Conservation (phyloP, 192 early-diverging fungal genomes). For the Backusella parvicylindrica region DNA sequence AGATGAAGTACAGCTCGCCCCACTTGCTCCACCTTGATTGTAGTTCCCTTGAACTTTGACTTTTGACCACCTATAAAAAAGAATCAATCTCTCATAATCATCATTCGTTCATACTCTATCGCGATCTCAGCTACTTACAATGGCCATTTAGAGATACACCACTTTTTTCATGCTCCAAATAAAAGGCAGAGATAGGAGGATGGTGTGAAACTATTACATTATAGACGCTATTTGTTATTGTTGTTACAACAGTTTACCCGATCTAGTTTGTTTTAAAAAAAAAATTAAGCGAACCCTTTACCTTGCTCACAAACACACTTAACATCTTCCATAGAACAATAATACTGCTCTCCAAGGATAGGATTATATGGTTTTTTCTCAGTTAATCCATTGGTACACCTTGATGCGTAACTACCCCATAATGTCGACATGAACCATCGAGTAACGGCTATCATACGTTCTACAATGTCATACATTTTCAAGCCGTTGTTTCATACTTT, state of each 20-base stretch:
- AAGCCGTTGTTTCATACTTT: neutral
- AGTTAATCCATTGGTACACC: slow-evolving; percentile 58
- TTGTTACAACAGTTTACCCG: neutral
- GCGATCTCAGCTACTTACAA: neutral
- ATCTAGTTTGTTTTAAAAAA: neutral
- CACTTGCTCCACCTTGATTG: slow-evolving; percentile 63
- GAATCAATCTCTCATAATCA: neutral
- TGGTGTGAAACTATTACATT: slow-evolving; percentile 58
- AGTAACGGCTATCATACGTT: slow-evolving; percentile 66
- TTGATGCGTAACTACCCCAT: slow-evolving; percentile 73
- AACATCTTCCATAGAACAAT: slow-evolving; percentile 51
- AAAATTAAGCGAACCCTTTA: neutral
- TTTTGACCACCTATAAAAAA: slow-evolving; percentile 43
- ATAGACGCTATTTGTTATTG: neutral
- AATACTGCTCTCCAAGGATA: slow-evolving; percentile 62
- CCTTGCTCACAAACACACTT: slow-evolving; percentile 61
- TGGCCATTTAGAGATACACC: slow-evolving; percentile 66
- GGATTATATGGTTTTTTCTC: slow-evolving; percentile 74
- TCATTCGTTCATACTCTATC: neutral
- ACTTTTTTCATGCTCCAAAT: slow-evolving; percentile 57
- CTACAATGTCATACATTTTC: slow-evolving; percentile 27
- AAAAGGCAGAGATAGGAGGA: slow-evolving; percentile 68
- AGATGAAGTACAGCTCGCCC: slow-evolving; percentile 57
- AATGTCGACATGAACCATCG: slow-evolving; percentile 83
- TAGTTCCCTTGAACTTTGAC: slow-evolving; percentile 61